A percentile compares a stretch with the other conserved stretches of the same genome.
Conservation (phyloP, 805 yeast genomes). For the Saturnispora sekii region DNA sequence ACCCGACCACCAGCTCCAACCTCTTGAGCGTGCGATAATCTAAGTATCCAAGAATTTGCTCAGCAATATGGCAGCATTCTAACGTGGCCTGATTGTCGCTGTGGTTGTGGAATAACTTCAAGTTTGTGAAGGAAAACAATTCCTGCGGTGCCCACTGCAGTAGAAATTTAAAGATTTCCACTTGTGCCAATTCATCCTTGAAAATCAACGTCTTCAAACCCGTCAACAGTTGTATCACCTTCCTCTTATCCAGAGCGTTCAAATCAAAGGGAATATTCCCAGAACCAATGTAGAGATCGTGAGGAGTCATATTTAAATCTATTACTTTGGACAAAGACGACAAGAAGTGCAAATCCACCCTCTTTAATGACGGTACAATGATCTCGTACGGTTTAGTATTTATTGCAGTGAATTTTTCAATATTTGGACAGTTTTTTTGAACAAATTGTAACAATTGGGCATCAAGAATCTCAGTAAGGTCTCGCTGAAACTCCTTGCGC, state of each 20-base stretch:
- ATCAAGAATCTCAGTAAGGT: conserved; percentile 1
- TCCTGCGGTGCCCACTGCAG: conserved; percentile 11
- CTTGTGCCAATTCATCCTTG: conserved; percentile 24
- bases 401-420: conserved; percentile 5
- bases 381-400: background rate
- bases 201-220: conserved; percentile 19
- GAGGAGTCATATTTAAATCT: background rate
- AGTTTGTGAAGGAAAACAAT: conserved; percentile 21
- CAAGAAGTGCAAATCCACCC: conserved; percentile 10
- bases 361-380: conserved; percentile 2
- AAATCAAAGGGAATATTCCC: background rate
- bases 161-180: conserved; percentile 23
- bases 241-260: background rate
- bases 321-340: conserved; percentile 2
- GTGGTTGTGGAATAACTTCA: conserved; percentile 38
- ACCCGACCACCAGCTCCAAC: conserved; percentile 46
- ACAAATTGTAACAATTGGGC: conserved; percentile 6
- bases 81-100: conserved; percentile 34
- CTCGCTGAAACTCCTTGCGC: conserved; percentile 11
- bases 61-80: conserved; percentile 24
- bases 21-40: conserved; percentile 26
- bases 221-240: conserved; percentile 25
- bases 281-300: background rate
- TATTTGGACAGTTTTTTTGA: conserved; percentile 10
- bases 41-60: conserved; percentile 23